Conservation (phyloP, 2,329 filamentous ascomycete genomes). For the Coniochaeta sp. region DNA sequence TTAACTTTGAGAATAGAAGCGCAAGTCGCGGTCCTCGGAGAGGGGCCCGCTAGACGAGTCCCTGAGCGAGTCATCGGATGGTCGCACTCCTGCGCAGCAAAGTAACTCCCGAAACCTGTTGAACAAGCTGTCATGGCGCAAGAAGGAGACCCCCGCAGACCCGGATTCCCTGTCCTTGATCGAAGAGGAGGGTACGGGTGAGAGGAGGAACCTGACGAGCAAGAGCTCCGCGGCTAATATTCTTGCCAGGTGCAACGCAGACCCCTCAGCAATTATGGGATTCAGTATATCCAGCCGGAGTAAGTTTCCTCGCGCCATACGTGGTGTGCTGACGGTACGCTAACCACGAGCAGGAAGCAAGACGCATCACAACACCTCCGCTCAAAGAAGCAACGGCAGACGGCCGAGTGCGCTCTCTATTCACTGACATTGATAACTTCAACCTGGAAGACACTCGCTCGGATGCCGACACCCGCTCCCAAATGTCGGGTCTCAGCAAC, state of each 20-base stretch:
- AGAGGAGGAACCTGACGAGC: background rate
- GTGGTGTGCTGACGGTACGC: background rate
- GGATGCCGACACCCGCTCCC: background rate
- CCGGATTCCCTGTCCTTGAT: background rate
- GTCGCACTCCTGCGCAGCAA: background rate
- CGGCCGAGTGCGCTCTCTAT: background rate
- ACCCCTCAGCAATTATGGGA: background rate
- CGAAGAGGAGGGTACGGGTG: background rate
- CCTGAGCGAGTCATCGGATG: background rate
- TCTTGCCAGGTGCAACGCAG: background rate
- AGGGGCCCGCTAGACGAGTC: background rate
- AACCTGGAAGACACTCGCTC: background rate
- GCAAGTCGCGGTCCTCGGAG: background rate
- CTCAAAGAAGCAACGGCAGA: background rate
- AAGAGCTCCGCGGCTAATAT: background rate
- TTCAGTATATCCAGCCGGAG: background rate
- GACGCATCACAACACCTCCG: background rate
- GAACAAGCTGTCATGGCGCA: slow-evolving; percentile 1
- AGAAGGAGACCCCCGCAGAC: background rate
- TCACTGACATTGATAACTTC: slow-evolving; percentile 1
- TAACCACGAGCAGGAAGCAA: background rate
- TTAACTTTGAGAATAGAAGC: background rate
- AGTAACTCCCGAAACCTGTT: background rate
- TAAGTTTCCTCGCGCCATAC: background rate
- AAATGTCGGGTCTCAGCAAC: background rate